Base-by-base conservation (phyloP, 129 eudicot genomes). In the Flaveria trinervia region DNA sequence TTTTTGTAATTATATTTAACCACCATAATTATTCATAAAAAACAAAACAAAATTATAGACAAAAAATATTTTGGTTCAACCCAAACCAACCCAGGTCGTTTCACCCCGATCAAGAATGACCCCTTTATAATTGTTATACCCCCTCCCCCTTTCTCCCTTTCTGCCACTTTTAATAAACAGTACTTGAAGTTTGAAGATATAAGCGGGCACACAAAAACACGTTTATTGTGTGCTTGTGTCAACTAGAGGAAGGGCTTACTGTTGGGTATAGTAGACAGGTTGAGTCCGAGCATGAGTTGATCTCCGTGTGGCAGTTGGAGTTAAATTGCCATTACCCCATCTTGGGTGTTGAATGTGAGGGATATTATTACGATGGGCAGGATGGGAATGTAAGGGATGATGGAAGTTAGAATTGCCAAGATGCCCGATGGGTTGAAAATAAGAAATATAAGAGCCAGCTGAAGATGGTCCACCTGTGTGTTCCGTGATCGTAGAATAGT, bases 401-500 rank as follows among this genome's bases (percentile, higher is more conserved):
- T 70, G 84, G 49, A 84, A 62, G 74, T 65, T 80, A 83, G 75
- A 81, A 45, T 75, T 84, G 57, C 79, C 82, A 30, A 70, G 39
- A 79, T 74, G 84, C 69, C 79, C 89, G 62, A 57, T 74, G 66
- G 89, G 85, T 73, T 65, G 79, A 45, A 77, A 61, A 68, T 73
- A 77, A 15, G 85, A 85, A 72, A 74, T 18, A 77, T 84, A 76
- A 20, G 87, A 77, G 39, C 65, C 79, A 72, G 89, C 71, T 67
- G 75, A 20, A 74, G 84, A 76, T 33, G 85, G 70, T 52, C 73
- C 69, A 73, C 83, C 56, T 43, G 84, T 66, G 67, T 69, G 68
- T 62, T 83, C 87, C 73, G 78, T 74, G 73, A 66, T 76, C 57
- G 76, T 55, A 16, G 89, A 76, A 54, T 81, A 83, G 83, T 80